Percentiles rank a stretch among this genome's conserved stretches.
Conservation (phyloP, 352 stramenopile species). For the Blastocystis sp. region DNA sequence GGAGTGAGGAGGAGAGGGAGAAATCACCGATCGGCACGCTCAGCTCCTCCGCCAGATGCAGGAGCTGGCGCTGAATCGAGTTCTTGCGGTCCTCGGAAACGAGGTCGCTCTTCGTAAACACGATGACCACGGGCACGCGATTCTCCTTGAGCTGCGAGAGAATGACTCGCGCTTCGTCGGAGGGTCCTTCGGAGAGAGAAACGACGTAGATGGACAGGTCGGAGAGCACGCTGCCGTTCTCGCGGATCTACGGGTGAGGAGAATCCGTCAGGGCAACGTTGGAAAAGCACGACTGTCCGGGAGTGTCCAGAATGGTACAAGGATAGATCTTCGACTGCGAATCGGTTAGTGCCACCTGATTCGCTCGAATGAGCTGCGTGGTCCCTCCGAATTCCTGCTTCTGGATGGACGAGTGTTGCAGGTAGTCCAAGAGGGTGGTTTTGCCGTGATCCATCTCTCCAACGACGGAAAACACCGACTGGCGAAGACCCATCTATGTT, state of each 20-base stretch:
- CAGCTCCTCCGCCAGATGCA: neutral
- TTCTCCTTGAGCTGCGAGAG: conserved; percentile 10
- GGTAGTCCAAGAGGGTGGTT: conserved; percentile 12
- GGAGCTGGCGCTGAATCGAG: neutral
- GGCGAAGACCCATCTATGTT: neutral
- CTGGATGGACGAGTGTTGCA: conserved; percentile 22
- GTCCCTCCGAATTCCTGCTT: conserved; percentile 37
- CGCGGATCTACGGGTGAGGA: conserved; percentile 23
- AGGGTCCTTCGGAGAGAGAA: conserved; percentile 36
- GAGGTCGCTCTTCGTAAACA: conserved; percentile 47
- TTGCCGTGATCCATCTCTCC: conserved; percentile 55
- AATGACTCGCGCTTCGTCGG: conserved; percentile 2
- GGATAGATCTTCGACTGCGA: neutral
- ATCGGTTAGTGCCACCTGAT: neutral
- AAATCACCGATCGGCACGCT: neutral
- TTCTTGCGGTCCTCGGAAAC: neutral
- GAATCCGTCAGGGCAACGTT: neutral
- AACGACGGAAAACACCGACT: neutral
- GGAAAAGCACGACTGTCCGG: conserved; percentile 43
- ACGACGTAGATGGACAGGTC: conserved; percentile 37
- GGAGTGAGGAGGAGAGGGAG: neutral
- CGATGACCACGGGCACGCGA: neutral
- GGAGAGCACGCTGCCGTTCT: conserved; percentile 41
- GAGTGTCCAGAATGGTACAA: conserved; percentile 43
- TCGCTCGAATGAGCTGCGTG: conserved; percentile 42